These are phyloP conservation scores for Sutorius australiensis DNA, from an alignment of 768 basidiomycete species.

Conservation along the genomic window DNA sequence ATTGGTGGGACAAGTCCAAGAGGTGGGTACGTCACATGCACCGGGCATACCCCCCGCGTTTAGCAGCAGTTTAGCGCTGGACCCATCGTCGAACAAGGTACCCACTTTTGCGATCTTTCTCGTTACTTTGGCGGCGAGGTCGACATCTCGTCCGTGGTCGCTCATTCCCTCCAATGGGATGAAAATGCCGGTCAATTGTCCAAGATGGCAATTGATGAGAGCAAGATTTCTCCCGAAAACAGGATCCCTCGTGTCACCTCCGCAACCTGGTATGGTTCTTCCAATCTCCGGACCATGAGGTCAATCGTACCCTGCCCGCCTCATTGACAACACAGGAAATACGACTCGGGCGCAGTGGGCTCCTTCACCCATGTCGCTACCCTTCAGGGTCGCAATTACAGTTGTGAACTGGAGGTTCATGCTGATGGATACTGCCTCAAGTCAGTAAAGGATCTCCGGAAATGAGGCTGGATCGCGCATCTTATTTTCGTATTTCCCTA, in stretches of 20 bases:
- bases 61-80: constrained; percentile 48
- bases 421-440: constrained; percentile 90
- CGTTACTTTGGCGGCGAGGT: constrained; percentile 97
- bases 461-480: constrained; percentile 6
- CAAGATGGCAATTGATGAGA: constrained; percentile 82
- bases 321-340: constrained; percentile 63
- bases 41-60: not conserved
- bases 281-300: constrained; percentile 18
- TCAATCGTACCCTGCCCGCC: constrained; percentile 11
- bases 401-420: constrained; percentile 91
- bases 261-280: constrained; percentile 70
- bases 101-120: constrained; percentile 95
- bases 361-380: constrained; percentile 87
- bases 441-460: constrained; percentile 36
- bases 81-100: constrained; percentile 87
- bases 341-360: constrained; percentile 91
- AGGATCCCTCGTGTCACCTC: constrained; percentile 92
- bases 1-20: constrained; percentile 94
- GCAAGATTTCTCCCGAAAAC: constrained; percentile 77
- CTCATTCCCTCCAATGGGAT: constrained; percentile 90
- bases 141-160: constrained; percentile 72
- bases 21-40: constrained; percentile 49
- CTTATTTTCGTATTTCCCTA: constrained; percentile 28
- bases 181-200: constrained; percentile 83
- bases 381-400: constrained; percentile 90